Conservation (phyloP, 176 grass and related monocot species). For the Bromus sterilis region DNA sequence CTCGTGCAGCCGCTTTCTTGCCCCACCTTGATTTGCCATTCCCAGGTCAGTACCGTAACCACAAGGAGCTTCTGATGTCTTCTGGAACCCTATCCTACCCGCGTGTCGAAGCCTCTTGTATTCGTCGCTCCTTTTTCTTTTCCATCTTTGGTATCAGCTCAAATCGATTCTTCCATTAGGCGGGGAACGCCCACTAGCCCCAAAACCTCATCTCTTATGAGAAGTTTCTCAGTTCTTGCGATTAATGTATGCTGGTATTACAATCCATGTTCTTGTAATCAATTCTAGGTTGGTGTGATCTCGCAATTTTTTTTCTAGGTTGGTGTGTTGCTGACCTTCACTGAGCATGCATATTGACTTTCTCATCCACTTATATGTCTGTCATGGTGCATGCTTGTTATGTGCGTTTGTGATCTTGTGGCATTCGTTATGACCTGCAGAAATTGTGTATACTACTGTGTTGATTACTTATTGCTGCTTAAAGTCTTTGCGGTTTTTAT, state of each 20-base stretch:
- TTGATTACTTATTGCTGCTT: neutral
- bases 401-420: neutral
- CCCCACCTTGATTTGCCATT: neutral
- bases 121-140: neutral
- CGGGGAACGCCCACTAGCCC: neutral
- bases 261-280: neutral
- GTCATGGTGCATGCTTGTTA: neutral
- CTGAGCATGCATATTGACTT: neutral
- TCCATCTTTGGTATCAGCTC: too few species aligned
- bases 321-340: neutral
- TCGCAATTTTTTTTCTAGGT: too few species aligned
- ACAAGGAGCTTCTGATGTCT: neutral
- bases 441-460: neutral
- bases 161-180: neutral
- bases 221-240: neutral
- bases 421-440: neutral
- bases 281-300: neutral
- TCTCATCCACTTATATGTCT: neutral
- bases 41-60: slow-evolving; percentile 7
- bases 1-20: neutral
- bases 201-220: neutral
- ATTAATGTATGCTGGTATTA: neutral
- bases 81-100: neutral
- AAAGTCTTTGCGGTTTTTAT: neutral
- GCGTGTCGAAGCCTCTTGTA: neutral